Conservation (phyloP, 2,329 filamentous ascomycete genomes). For the Sporothrix inflata region DNA sequence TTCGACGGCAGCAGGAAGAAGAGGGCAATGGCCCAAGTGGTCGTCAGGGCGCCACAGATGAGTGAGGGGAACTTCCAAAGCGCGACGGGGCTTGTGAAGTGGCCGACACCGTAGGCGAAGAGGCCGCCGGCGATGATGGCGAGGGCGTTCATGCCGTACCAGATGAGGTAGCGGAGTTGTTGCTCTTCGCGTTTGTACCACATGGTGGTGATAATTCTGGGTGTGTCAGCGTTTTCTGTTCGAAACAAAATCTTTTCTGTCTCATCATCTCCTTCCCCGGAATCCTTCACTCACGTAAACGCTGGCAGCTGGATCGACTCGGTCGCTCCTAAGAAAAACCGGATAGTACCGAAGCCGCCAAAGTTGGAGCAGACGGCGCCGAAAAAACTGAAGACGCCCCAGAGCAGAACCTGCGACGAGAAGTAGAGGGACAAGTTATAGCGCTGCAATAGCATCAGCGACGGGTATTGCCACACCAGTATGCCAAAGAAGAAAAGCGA, state of each 20-base stretch:
- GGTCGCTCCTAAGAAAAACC: too few relatives aligned
- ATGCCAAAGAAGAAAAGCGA: too few relatives aligned
- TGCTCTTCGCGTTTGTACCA: not conserved
- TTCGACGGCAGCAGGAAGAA: not conserved
- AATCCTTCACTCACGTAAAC: not conserved
- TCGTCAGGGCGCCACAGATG: not conserved
- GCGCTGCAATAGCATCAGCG: too few relatives aligned
- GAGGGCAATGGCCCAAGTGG: not conserved
- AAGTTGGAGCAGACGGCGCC: too few relatives aligned
- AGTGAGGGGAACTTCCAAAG: not conserved
- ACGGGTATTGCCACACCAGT: too few relatives aligned
- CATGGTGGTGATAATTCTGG: not conserved
- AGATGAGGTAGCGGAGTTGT: not conserved
- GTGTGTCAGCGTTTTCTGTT: too few relatives aligned
- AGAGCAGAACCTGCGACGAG: too few relatives aligned
- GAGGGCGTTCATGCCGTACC: not conserved
- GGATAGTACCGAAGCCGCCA: too few relatives aligned
- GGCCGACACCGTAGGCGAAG: not conserved
- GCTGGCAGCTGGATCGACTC: not conserved
- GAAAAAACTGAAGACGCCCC: too few relatives aligned
- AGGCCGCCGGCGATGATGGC: not conserved
- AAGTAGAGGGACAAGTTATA: too few relatives aligned
- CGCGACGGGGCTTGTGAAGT: not conserved
- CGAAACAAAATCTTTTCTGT: not conserved
- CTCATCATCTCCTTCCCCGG: not conserved